Conservation (phyloP, 768 basidiomycete genomes). For the Rhodotorula paludigena region DNA sequence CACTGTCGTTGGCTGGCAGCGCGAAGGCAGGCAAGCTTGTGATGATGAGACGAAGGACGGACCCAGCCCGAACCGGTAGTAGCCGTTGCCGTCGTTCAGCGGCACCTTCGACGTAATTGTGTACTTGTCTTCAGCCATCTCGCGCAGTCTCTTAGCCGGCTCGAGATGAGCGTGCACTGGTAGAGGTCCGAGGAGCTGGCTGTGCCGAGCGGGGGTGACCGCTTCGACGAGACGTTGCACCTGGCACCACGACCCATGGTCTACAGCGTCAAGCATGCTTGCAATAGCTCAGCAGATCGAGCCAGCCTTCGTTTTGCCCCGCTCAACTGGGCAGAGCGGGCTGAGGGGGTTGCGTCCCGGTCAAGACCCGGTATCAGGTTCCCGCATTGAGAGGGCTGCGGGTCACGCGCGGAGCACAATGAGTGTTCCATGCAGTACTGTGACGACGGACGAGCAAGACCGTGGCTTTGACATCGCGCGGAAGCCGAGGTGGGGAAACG, state of each 20-base stretch:
- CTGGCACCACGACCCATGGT: no score
- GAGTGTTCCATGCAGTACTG: no score
- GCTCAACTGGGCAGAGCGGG: no score
- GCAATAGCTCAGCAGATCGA: neutral
- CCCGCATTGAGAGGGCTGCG: no score
- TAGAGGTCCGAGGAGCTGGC: neutral
- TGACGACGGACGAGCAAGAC: no score
- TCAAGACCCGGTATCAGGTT: no score
- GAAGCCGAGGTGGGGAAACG: no score
- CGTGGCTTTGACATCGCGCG: no score
- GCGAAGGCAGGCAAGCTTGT: constrained; percentile 23
- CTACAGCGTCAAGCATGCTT: neutral
- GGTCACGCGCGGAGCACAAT: no score
- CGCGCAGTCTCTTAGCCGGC: no score
- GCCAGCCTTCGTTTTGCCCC: neutral
- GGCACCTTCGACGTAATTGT: constrained; percentile 35
- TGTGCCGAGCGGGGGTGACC: neutral
- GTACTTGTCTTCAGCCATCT: constrained; percentile 1
- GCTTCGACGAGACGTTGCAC: no score
- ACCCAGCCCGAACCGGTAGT: constrained; percentile 60
- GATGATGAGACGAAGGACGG: constrained; percentile 42
- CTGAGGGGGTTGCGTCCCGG: no score
- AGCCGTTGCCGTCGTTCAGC: constrained; percentile 56
- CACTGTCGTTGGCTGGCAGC: neutral
- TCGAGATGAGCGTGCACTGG: neutral